Evolutionary conservation across 1,139 yeast genomes (phyloP).

Genomic region (Candida pseudoviswanathii): DNA sequence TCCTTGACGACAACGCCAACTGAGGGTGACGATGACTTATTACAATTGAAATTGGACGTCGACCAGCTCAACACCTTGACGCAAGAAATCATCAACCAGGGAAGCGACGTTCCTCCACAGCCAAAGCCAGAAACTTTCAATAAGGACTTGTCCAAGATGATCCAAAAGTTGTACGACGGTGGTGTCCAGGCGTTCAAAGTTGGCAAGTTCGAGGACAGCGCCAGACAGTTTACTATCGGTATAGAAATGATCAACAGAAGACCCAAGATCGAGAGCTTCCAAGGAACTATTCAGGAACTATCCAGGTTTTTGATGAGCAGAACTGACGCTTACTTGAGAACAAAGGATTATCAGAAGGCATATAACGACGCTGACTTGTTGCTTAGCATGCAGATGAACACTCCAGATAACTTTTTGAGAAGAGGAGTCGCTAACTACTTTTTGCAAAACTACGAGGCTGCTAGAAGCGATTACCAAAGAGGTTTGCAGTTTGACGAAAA

Average conservation of each 20-base stretch:
- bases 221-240: constrained; percentile 72
- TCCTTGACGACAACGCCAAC: constrained; percentile 20
- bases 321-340: constrained; percentile 77
- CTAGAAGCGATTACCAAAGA: constrained; percentile 75
- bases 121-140: constrained; percentile 55
- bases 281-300: constrained; percentile 75
- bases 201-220: constrained; percentile 69
- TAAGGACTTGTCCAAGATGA: constrained; percentile 63
- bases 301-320: constrained; percentile 74
- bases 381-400: constrained; percentile 60
- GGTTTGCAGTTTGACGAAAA: constrained; percentile 69
- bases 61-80: constrained; percentile 66
- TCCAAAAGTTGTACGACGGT: constrained; percentile 71
- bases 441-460: constrained; percentile 70
- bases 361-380: constrained; percentile 81
- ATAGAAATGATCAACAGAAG: constrained; percentile 80
- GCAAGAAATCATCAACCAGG: constrained; percentile 58
- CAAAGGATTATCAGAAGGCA: constrained; percentile 69
- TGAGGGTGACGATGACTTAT: constrained; percentile 23
- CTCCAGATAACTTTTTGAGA: constrained; percentile 81
- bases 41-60: constrained; percentile 48
- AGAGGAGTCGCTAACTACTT: constrained; percentile 74
- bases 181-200: constrained; percentile 68
- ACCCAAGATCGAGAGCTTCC: constrained; percentile 85
- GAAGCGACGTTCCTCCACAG: constrained; percentile 71